A percentile compares a stretch with the other conserved stretches of the same genome.
Conservation (phyloP, 306 rosid genomes). For the Hylodesmum podocarpum region DNA sequence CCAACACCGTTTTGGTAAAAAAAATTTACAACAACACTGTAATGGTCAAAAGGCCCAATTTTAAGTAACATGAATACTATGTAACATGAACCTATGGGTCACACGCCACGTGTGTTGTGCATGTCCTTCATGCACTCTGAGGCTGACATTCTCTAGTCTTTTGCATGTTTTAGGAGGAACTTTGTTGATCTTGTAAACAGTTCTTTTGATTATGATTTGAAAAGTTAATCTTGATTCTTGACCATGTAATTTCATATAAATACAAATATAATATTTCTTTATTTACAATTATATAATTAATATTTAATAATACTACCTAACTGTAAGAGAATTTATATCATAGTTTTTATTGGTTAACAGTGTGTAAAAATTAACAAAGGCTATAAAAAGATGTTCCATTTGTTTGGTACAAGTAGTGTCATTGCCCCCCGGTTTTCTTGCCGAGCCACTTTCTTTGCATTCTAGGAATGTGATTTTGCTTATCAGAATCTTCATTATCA, state of each 20-base stretch:
- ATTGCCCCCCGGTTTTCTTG: neutral
- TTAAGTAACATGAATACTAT: too few relatives aligned
- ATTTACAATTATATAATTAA: neutral
- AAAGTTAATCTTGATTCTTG: neutral
- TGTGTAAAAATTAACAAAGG: neutral
- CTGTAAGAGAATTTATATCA: too few relatives aligned
- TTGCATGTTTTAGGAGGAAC: neutral
- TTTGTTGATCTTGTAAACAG: neutral
- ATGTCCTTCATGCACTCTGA: conserved; percentile 19
- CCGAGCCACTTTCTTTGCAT: neutral
- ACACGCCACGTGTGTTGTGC: conserved; percentile 38
- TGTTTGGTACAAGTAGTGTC: neutral
- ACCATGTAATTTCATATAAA: neutral
- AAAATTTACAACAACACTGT: too few relatives aligned
- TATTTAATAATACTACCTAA: too few relatives aligned
- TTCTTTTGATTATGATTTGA: neutral
- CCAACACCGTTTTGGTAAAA: too few relatives aligned
- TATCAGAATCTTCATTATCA: neutral
- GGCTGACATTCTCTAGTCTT: conserved; percentile 8
- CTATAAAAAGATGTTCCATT: conserved; percentile 8
- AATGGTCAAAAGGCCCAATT: too few relatives aligned
- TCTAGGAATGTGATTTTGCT: neutral
- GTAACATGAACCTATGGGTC: conserved; percentile 18
- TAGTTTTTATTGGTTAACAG: too few relatives aligned
- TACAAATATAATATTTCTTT: neutral